Conservation (phyloP, 2,329 filamentous ascomycete species). For the Pseudogymnoascus sp. region DNA sequence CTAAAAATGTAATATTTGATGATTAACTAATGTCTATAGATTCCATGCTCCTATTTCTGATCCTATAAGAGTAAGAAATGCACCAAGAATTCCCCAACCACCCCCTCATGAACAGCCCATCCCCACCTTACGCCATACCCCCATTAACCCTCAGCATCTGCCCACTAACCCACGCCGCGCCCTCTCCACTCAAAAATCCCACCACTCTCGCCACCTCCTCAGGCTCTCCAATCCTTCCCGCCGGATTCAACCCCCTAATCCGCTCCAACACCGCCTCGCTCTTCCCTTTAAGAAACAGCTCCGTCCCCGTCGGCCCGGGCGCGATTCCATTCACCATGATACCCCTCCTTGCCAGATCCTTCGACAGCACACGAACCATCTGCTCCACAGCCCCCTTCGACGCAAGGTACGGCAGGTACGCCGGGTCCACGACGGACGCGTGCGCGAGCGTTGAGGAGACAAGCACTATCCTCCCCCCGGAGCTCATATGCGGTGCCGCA, state of each 20-base stretch:
- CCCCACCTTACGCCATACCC: slow-evolving; percentile 18
- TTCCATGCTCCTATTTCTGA: not conserved
- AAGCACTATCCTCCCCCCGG: slow-evolving; percentile 43
- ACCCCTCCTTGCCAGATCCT: slow-evolving; percentile 40
- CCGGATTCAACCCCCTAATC: slow-evolving; percentile 35
- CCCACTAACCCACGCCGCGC: slow-evolving; percentile 34
- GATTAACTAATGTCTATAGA: not conserved
- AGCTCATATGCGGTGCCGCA: slow-evolving; percentile 42
- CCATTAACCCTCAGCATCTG: slow-evolving; percentile 38
- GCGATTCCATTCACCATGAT: slow-evolving; percentile 44
- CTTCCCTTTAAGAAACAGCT: slow-evolving; percentile 40
- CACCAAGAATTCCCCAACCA: not conserved
- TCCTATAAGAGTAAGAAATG: not conserved
- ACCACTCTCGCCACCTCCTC: slow-evolving; percentile 41
- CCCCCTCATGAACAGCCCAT: not conserved
- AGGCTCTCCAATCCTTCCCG: slow-evolving; percentile 37
- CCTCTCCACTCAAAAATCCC: slow-evolving; percentile 31
- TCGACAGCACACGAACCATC: slow-evolving; percentile 42
- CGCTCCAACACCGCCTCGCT: slow-evolving; percentile 34
- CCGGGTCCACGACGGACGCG: slow-evolving; percentile 32
- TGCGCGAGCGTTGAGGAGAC: slow-evolving; percentile 39
- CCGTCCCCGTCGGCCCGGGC: slow-evolving; percentile 44
- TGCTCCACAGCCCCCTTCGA: slow-evolving; percentile 49
- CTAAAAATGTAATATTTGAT: not conserved
- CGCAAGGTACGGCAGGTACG: slow-evolving; percentile 39